Base-by-base conservation (phyloP, 2,329 filamentous ascomycete species). In the Fusarium palustre region DNA sequence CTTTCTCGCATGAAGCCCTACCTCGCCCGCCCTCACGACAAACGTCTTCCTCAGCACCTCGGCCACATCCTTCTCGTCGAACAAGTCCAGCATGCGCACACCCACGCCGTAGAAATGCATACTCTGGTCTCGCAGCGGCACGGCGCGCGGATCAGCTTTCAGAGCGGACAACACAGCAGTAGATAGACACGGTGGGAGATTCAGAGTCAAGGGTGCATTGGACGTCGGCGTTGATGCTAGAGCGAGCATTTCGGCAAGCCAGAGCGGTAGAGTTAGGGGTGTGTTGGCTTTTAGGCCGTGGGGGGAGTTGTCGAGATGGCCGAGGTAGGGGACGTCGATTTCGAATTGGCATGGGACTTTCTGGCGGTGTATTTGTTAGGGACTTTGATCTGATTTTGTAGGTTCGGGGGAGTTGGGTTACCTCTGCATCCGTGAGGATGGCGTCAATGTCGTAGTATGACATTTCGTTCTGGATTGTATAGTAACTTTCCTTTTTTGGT, bases 291-390 rank as follows among this genome's bases (percentile, higher is more conserved):
- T 96, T 74, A 98, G 90, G 77, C 92, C 81, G 33, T 85, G 81
- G 25, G 92, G 87, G 76, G 93, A 95, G 75, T 94, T 94, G 81
- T 97, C 94, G 63, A 99, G 86, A 78, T 97, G 93, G 71, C 94
- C 94, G 46, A 98, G 88, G 59, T 92, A 90, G 22, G 94, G 91
- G 33, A 97, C 90, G 63, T 95, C 92, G 76, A 97, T 88, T 76
- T 97, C 92, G 81, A 98, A 97, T 53, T 92, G 97, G 83, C 94
- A 97, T 41, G 96, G 95, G 33, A 97, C 88, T 92, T 97, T 98
- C 90, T 97, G 73, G n/a, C 3, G 20, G 33, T 28, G n/a, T 39
- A 41, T 69, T 34, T 28, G 25, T 28, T 28, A 28, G 28, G 70
- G 49, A 25, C 18, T 20, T 10, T 38, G 16, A 33, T 25, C n/a